Conservation (phyloP, 148 eudicot genomes). For the Tetragonia tetragonoides region DNA sequence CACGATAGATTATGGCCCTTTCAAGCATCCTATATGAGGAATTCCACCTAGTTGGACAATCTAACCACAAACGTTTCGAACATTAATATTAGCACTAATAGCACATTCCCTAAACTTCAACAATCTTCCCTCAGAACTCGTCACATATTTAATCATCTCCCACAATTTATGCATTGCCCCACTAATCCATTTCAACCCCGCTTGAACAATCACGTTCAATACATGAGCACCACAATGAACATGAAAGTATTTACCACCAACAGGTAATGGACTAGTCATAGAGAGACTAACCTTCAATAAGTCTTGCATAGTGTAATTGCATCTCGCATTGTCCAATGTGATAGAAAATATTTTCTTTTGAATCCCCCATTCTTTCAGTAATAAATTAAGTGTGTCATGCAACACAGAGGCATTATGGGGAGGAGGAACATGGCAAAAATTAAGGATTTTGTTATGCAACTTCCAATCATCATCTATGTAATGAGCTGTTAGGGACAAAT, state of each 20-base stretch:
- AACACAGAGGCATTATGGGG: background rate
- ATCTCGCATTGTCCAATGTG: slow-evolving; percentile 10
- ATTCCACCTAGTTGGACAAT: background rate
- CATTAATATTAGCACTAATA: background rate
- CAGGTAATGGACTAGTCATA: background rate
- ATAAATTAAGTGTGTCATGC: background rate
- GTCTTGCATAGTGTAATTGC: background rate
- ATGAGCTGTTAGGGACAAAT: background rate
- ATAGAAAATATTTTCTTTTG: slow-evolving; percentile 9
- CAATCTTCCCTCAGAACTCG: background rate
- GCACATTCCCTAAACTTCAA: background rate
- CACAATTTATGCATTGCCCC: background rate
- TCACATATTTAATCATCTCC: background rate
- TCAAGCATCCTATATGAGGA: background rate
- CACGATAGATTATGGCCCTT: background rate
- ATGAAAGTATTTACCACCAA: slow-evolving; percentile 9
- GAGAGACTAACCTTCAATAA: background rate
- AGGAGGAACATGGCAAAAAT: slow-evolving; percentile 1
- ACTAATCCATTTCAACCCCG: background rate
- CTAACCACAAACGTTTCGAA: background rate
- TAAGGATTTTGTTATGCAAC: background rate
- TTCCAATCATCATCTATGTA: background rate
- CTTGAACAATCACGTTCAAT: background rate
- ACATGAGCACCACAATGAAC: background rate
- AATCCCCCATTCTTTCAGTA: background rate